Percentiles rank a stretch among this genome's conserved stretches.
phyloP scores from a whole-genome alignment of 192 early-diverging fungal species.

The Coemansia sp. region DNA sequence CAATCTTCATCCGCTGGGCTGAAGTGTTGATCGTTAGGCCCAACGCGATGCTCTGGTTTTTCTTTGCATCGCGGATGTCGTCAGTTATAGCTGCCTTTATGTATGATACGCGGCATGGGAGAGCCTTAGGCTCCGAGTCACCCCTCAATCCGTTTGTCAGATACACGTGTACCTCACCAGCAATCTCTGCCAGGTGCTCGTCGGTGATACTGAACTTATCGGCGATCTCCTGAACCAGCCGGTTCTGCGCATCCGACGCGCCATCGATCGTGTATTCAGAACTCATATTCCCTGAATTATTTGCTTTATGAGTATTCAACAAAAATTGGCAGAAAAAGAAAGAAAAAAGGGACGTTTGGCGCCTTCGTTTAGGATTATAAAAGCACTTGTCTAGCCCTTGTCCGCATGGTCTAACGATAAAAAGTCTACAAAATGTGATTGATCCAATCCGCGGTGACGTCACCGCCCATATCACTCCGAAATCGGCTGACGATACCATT shows the following conservation, averaged over 20 bases:
- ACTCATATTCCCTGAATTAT: too few species aligned
- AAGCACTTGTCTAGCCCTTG: too few species aligned
- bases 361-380: too few species aligned
- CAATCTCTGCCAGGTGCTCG: constrained; percentile 13
- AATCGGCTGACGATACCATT: too few species aligned
- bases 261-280: constrained; percentile 16
- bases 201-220: constrained; percentile 17
- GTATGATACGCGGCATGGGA: constrained; percentile 25
- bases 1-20: constrained; percentile 20
- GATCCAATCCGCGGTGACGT: not conserved
- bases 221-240: constrained; percentile 20
- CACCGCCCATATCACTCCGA: not conserved
- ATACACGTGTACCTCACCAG: constrained; percentile 17
- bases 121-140: constrained; percentile 6
- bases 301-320: too few species aligned
- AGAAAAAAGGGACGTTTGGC: too few species aligned
- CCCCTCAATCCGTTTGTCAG: constrained; percentile 10
- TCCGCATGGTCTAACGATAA: not conserved
- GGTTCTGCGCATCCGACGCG: constrained; percentile 31
- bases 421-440: not conserved
- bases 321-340: constrained; percentile 2
- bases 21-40: constrained; percentile 39
- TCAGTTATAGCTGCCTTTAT: constrained; percentile 16
- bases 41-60: not conserved
- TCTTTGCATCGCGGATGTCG: constrained; percentile 18